Conservation (phyloP, 352 stramenopile genomes). For the Lagenidium giganteum region DNA sequence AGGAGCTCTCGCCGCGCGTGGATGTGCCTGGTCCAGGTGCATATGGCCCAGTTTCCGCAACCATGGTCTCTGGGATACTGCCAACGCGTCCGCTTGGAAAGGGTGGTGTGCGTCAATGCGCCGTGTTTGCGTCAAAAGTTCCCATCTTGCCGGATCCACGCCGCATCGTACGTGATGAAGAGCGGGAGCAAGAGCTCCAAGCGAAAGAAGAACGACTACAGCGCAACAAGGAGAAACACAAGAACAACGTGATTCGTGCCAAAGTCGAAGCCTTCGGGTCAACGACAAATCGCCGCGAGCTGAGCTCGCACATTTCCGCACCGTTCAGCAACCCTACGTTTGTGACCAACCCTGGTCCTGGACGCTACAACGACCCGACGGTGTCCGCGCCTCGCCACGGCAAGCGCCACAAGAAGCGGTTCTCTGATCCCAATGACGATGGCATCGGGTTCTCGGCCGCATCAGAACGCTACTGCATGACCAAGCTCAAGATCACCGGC, state of each 20-base stretch:
- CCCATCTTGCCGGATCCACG: constrained; percentile 49
- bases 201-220: constrained; percentile 43
- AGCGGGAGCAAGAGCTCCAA: constrained; percentile 53
- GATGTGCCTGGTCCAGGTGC: constrained; percentile 48
- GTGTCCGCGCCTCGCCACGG: constrained; percentile 2
- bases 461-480: constrained; percentile 55
- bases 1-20: constrained; percentile 36
- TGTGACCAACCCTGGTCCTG: constrained; percentile 50
- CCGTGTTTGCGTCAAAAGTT: constrained; percentile 74
- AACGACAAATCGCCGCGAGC: constrained; percentile 41
- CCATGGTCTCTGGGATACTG: no score
- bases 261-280: constrained; percentile 62
- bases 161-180: constrained; percentile 36
- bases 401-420: constrained; percentile 2
- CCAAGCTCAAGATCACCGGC: constrained; percentile 24
- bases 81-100: no score
- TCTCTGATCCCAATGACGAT: constrained; percentile 28
- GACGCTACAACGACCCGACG: constrained; percentile 32
- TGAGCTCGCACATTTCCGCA: constrained; percentile 48
- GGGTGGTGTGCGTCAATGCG: constrained; percentile 29
- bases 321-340: constrained; percentile 56
- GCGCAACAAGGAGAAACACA: constrained; percentile 19
- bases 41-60: not conserved
- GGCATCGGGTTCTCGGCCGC: constrained; percentile 63
- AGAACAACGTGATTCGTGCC: constrained; percentile 19